Evolutionary conservation across 345 rosid species (phyloP).

Genomic region (Nasturtium officinale): DNA sequence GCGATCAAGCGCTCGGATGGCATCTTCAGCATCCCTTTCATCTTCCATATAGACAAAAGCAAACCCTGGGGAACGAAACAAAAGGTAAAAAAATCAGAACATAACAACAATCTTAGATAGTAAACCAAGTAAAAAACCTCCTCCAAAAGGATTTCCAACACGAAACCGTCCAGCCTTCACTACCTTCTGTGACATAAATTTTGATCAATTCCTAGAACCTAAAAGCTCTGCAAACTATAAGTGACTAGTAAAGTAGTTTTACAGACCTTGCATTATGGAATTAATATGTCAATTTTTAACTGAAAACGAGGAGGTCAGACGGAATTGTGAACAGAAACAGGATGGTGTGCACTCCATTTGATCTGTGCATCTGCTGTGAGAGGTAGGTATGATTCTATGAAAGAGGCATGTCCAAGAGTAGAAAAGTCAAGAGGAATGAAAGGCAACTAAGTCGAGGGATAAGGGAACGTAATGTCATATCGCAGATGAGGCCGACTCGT

Average conservation of each 20-base stretch:
- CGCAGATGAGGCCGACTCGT: conserved; percentile 63
- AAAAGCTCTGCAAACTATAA: conserved; percentile 68
- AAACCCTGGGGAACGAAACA: conserved; percentile 53
- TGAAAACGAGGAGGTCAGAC: conserved; percentile 75
- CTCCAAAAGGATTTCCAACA: conserved; percentile 46
- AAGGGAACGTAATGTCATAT: conserved; percentile 68
- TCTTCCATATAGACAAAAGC: conserved; percentile 97
- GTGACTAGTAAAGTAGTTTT: conserved; percentile 63
- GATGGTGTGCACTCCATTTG: conserved; percentile 61
- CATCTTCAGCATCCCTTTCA: conserved; percentile 97
- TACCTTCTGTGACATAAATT: conserved; percentile 45
- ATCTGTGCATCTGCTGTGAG: conserved; percentile 75
- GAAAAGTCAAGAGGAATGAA: conserved; percentile 74
- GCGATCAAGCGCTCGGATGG: conserved; percentile 88
- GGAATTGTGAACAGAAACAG: conserved; percentile 64
- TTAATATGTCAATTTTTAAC: conserved; percentile 65
- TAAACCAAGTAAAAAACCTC: conserved; percentile 42
- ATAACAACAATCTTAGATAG: neutral
- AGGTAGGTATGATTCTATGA: conserved; percentile 63
- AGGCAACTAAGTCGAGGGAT: conserved; percentile 66
- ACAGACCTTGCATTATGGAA: conserved; percentile 85
- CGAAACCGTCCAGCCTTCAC: conserved; percentile 35
- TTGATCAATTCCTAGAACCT: conserved; percentile 57
- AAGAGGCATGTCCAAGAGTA: conserved; percentile 70
- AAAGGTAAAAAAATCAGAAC: neutral